phyloP scores from a whole-genome alignment of 2,329 filamentous ascomycete species.

The Amesomyces nigricolor region DNA sequence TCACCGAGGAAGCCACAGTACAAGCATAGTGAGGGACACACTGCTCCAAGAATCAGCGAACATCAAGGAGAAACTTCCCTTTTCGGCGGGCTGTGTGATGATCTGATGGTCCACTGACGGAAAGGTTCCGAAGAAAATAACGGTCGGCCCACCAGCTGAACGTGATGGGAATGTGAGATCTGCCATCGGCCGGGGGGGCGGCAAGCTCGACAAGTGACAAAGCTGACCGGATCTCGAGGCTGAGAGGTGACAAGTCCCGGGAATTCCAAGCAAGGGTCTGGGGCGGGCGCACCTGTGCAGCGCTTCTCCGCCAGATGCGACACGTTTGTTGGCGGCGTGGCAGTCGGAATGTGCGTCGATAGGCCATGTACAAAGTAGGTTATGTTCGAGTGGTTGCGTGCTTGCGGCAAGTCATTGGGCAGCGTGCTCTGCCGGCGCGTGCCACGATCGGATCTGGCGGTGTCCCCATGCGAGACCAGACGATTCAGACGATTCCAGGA shows the following conservation, averaged over 20 bases:
- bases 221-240: too few relatives aligned
- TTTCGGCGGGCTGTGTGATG: background rate
- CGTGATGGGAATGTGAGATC: conserved; percentile 1
- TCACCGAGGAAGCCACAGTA: background rate
- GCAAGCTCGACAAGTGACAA: background rate
- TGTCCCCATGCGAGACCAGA: conserved; percentile 12
- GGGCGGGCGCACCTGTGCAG: background rate
- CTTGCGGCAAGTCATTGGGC: background rate
- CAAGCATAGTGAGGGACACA: background rate
- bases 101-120: background rate
- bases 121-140: conserved; percentile 2
- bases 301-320: conserved; percentile 5
- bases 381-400: background rate
- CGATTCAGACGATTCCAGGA: conserved; percentile 2
- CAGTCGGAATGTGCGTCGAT: background rate
- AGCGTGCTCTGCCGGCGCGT: background rate
- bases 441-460: conserved; percentile 22
- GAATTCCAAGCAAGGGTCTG: background rate
- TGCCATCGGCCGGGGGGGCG: conserved; percentile 2
- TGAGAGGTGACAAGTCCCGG: too few relatives aligned
- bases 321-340: conserved; percentile 11
- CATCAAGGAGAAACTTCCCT: background rate
- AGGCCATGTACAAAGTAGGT: background rate
- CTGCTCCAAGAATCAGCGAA: background rate
- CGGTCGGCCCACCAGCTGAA: conserved; percentile 7